Conservation (phyloP, 1,284 basidiomycete genomes). For the Ustilago trichophora region DNA sequence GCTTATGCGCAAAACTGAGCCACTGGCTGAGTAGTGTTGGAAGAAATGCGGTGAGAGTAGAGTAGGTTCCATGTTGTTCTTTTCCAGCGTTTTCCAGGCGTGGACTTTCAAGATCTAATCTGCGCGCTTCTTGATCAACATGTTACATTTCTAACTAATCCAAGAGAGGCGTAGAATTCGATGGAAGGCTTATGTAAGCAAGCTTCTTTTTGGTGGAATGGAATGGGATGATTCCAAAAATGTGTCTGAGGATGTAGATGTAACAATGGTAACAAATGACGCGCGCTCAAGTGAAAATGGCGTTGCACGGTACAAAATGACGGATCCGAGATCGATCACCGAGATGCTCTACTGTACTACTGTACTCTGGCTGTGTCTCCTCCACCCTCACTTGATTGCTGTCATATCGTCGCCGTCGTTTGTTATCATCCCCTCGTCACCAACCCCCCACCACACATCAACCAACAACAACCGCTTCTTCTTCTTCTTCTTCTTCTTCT, state of each 20-base stretch:
- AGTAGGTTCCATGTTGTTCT: constrained; percentile 29
- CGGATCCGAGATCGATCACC: constrained; percentile 47
- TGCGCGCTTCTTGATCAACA: background rate
- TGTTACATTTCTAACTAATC: no score
- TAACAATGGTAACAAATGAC: no score
- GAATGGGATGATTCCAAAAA: no score
- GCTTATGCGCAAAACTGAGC: constrained; percentile 17
- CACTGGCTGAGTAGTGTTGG: constrained; percentile 10
- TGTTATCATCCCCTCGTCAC: background rate
- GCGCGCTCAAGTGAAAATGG: constrained; percentile 1
- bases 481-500: background rate
- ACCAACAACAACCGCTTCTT: background rate
- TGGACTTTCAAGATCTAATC: background rate
- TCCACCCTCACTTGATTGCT: background rate
- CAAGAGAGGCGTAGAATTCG: constrained; percentile 43
- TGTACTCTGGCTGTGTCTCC: no score
- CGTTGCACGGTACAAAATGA: no score
- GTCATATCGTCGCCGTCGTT: background rate
- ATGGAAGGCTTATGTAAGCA: constrained; percentile 45
- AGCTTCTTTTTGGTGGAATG: background rate
- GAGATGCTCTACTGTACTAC: no score
- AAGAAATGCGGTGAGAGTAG: constrained; percentile 11
- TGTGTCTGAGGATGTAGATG: no score
- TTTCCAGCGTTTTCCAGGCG: constrained; percentile 6
- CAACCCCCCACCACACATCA: no score